These are phyloP conservation scores for Ilex aquifolium DNA, from an alignment of 257 asterid species.

Conservation along the genomic window DNA sequence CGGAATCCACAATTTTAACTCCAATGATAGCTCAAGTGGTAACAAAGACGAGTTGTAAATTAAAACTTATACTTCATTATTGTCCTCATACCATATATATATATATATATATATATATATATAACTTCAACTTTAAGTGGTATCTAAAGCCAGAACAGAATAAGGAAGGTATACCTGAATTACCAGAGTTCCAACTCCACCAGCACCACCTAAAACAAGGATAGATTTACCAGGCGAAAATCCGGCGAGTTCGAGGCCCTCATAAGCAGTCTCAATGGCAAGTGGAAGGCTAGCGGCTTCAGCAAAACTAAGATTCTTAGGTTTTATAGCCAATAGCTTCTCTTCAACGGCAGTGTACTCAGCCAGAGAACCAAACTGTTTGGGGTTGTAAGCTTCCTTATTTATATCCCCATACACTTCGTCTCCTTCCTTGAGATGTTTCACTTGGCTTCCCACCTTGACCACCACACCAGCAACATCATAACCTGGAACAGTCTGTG, in stretches of 20 bases:
- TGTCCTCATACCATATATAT: no score
- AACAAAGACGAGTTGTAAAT: no score
- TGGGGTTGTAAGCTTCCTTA: slow-evolving; percentile 74
- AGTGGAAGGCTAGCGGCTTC: slow-evolving; percentile 88
- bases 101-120: no score
- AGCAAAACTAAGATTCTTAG: slow-evolving; percentile 57
- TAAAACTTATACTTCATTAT: no score
- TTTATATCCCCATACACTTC: slow-evolving; percentile 77
- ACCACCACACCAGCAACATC: slow-evolving; percentile 92
- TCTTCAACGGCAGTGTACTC: slow-evolving; percentile 89
- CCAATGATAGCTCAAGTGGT: no score
- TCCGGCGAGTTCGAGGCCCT: slow-evolving; percentile 66
- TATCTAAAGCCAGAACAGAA: no score
- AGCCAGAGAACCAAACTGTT: slow-evolving; percentile 74
- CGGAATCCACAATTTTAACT: no score
- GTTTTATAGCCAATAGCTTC: slow-evolving; percentile 74
- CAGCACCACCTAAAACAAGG: slow-evolving; percentile 96
- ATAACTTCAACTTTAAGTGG: no score
- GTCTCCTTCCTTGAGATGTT: slow-evolving; percentile 74
- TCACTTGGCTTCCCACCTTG: slow-evolving; percentile 79
- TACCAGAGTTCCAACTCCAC: slow-evolving; percentile 88
- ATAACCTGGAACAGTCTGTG: slow-evolving; percentile 84
- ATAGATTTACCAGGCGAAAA: slow-evolving; percentile 76
- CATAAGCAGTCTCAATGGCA: slow-evolving; percentile 81
- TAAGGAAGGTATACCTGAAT: slow-evolving; percentile 48